phyloP scores from a whole-genome alignment of 805 yeast species.

The Candida broadrunensis region DNA sequence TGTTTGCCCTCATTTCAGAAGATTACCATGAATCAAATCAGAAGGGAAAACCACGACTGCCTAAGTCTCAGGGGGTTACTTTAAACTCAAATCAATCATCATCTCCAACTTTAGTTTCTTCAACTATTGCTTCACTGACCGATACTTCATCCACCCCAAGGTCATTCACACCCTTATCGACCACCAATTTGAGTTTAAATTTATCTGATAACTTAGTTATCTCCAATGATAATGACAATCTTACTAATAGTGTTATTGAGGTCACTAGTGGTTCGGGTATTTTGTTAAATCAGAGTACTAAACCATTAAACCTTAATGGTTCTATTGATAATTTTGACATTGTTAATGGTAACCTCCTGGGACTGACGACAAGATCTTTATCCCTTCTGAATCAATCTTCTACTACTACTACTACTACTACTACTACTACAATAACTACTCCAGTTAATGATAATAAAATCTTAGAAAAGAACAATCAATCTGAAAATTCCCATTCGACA shows the following conservation, averaged over 20 bases:
- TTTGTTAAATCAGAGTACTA: not conserved
- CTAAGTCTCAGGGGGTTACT: slow-evolving; percentile 29
- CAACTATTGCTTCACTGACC: not conserved
- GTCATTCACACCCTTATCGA: not conserved
- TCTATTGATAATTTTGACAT: slow-evolving; percentile 2
- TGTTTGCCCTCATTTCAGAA: slow-evolving; percentile 18
- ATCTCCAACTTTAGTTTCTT: not conserved
- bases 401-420: not conserved
- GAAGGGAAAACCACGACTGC: slow-evolving; percentile 38
- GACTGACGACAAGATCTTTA: slow-evolving; percentile 4
- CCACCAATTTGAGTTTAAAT: not conserved
- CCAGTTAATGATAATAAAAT: not conserved
- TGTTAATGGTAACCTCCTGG: slow-evolving; percentile 6
- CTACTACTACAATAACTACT: not conserved
- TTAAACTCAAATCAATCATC: slow-evolving; percentile 1
- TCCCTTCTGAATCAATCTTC: slow-evolving; percentile 5
- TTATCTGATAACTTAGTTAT: slow-evolving; percentile 1
- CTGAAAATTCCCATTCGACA: not conserved
- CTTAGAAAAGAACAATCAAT: not conserved
- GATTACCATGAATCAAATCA: slow-evolving; percentile 31
- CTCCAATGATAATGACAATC: slow-evolving; percentile 1
- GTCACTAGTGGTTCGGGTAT: slow-evolving; percentile 1
- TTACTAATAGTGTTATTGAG: not conserved
- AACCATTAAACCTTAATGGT: slow-evolving; percentile 1
- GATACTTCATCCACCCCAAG: not conserved